Evolutionary conservation across 129 eudicot species (phyloP).

Genomic region (Lonicera japonica): DNA sequence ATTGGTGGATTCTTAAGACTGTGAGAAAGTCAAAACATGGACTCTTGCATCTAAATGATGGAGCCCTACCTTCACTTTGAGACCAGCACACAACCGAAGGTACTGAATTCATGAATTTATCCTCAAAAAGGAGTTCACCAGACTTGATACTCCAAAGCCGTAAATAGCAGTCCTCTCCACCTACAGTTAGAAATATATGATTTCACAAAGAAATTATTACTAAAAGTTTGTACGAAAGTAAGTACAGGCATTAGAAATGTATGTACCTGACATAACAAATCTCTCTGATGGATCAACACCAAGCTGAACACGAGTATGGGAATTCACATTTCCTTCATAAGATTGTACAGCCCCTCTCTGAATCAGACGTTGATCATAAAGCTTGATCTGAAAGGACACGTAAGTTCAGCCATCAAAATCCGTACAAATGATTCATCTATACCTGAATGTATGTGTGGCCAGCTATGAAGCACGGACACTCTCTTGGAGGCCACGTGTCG

Average conservation of each 20-base stretch:
- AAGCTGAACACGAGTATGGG: constrained; percentile 71
- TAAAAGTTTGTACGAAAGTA: not conserved
- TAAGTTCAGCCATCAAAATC: not conserved
- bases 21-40: not conserved
- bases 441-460: too few species aligned
- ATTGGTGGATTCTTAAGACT: not conserved
- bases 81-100: constrained; percentile 72
- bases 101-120: constrained; percentile 49
- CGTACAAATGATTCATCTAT: not conserved
- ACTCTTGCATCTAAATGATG: too few species aligned
- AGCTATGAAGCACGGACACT: too few species aligned
- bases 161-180: constrained; percentile 77
- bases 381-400: constrained; percentile 48
- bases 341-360: constrained; percentile 70
- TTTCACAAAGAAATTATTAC: constrained; percentile 1
- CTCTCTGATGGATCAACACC: constrained; percentile 80
- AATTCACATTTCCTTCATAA: constrained; percentile 75
- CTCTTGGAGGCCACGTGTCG: too few species aligned
- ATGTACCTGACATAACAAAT: constrained; percentile 64
- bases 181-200: constrained; percentile 20
- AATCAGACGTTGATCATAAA: constrained; percentile 76
- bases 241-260: constrained; percentile 1
- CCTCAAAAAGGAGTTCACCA: constrained; percentile 70
- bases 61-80: constrained; percentile 36
- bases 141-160: constrained; percentile 81